Conservation (phyloP, 2,329 filamentous ascomycete species). For the Mariannaea sp. region DNA sequence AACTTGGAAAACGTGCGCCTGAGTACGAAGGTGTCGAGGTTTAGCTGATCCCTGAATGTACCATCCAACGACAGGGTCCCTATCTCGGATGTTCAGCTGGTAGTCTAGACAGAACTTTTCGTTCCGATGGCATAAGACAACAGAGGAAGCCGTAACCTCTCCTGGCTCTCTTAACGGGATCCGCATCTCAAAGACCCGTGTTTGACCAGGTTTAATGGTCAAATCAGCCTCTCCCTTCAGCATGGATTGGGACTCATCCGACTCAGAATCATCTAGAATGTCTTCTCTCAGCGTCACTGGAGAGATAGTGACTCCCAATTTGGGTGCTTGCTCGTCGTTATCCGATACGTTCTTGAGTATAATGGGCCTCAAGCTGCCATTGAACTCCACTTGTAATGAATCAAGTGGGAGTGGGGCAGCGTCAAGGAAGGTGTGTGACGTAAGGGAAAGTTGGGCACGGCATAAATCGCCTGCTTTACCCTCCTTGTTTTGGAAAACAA, state of each 20-base stretch:
- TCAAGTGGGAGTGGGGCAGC: constrained; percentile 58
- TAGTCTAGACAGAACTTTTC: constrained; percentile 71
- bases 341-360: constrained; percentile 50
- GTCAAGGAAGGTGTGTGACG: constrained; percentile 58
- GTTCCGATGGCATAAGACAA: constrained; percentile 66
- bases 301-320: constrained; percentile 27
- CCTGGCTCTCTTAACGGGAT: constrained; percentile 81
- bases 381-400: constrained; percentile 59
- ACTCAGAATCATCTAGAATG: constrained; percentile 32
- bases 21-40: constrained; percentile 53
- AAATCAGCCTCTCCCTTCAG: constrained; percentile 66
- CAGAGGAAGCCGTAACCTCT: constrained; percentile 69
- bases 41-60: constrained; percentile 50
- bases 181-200: constrained; percentile 71
- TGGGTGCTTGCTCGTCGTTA: constrained; percentile 3
- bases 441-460: constrained; percentile 61
- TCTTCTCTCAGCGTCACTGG: constrained; percentile 42
- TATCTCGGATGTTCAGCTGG: constrained; percentile 57
- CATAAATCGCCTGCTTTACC: constrained; percentile 65
- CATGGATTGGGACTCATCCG: constrained; percentile 41
- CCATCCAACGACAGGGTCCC: constrained; percentile 54
- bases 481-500: constrained; percentile 62
- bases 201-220: constrained; percentile 68
- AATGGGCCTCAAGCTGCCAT: constrained; percentile 62
- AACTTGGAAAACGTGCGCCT: constrained; percentile 67